phyloP scores from a whole-genome alignment of 2,329 filamentous ascomycete genomes.

The Cercospora sp. region DNA sequence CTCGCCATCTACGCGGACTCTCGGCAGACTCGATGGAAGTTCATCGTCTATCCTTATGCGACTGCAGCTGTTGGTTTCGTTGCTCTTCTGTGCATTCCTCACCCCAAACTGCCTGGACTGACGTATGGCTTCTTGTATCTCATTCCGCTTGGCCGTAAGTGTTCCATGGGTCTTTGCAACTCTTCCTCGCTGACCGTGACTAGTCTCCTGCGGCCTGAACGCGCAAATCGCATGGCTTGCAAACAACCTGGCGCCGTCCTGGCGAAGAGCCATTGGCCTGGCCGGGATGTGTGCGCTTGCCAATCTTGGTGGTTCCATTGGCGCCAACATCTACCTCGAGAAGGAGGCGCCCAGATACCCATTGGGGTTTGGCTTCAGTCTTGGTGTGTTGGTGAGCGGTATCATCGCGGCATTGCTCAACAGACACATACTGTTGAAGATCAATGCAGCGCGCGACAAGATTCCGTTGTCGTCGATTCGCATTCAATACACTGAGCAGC shows the following conservation, averaged over 20 bases:
- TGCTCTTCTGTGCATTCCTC: slow-evolving; percentile 45
- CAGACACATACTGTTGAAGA: background rate
- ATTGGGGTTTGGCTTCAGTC: slow-evolving; percentile 24
- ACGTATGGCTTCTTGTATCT: slow-evolving; percentile 58
- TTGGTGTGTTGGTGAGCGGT: slow-evolving; percentile 29
- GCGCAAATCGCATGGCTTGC: slow-evolving; percentile 52
- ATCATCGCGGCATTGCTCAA: slow-evolving; percentile 30
- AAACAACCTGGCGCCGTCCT: slow-evolving; percentile 56
- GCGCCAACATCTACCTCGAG: slow-evolving; percentile 25
- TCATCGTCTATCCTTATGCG: slow-evolving; percentile 24
- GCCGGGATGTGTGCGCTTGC: slow-evolving; percentile 20
- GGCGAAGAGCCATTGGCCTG: slow-evolving; percentile 22
- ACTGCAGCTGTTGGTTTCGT: slow-evolving; percentile 31
- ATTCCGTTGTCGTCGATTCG: slow-evolving; percentile 39
- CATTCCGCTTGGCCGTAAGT: slow-evolving; percentile 56
- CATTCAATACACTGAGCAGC: slow-evolving; percentile 40
- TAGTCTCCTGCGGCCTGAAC: slow-evolving; percentile 24
- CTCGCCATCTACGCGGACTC: slow-evolving; percentile 26
- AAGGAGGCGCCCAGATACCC: slow-evolving; percentile 22
- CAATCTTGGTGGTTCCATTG: slow-evolving; percentile 28
- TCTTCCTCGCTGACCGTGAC: background rate
- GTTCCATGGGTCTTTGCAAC: slow-evolving; percentile 48
- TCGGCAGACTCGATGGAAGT: slow-evolving; percentile 25
- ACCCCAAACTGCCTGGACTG: slow-evolving; percentile 42
- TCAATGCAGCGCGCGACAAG: slow-evolving; percentile 39